Conservation (phyloP, 257 asterid genomes). For the Solanum piurae region DNA sequence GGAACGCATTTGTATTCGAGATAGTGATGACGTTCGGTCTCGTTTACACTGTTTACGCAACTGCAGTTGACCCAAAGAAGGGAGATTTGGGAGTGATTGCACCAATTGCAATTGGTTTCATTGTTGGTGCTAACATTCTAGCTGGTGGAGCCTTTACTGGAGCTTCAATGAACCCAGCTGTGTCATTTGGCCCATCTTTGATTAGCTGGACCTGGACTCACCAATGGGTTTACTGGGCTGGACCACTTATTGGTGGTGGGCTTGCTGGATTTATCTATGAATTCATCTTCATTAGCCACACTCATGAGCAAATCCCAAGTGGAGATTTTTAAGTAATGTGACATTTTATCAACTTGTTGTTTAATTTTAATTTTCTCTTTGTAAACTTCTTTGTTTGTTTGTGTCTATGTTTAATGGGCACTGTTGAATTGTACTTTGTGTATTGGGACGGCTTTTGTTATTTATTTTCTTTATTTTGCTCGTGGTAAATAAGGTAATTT, state of each 20-base stretch:
- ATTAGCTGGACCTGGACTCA: constrained; percentile 44
- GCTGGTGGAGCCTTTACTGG: constrained; percentile 74
- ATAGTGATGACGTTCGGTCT: constrained; percentile 77
- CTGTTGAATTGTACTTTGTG: not conserved
- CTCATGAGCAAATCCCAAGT: constrained; percentile 43
- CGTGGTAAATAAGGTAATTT: not conserved
- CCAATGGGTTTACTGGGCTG: constrained; percentile 84
- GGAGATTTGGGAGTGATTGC: constrained; percentile 54
- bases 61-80: constrained; percentile 67
- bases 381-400: not conserved
- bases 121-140: constrained; percentile 65
- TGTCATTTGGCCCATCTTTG: constrained; percentile 63
- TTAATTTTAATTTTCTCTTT: not conserved
- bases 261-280: constrained; percentile 57
- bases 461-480: not conserved
- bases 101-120: constrained; percentile 57
- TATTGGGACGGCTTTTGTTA: not conserved
- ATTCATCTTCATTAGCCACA: constrained; percentile 33
- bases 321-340: constrained; percentile 5
- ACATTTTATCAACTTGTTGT: not conserved
- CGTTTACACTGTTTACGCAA: constrained; percentile 71
- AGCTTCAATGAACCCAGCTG: constrained; percentile 85
- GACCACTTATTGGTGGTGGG: constrained; percentile 54
- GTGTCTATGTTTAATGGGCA: not conserved
- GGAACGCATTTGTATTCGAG: constrained; percentile 52